phyloP scores from a whole-genome alignment of 1,139 yeast species.

The Insectozyma bohioensis region DNA sequence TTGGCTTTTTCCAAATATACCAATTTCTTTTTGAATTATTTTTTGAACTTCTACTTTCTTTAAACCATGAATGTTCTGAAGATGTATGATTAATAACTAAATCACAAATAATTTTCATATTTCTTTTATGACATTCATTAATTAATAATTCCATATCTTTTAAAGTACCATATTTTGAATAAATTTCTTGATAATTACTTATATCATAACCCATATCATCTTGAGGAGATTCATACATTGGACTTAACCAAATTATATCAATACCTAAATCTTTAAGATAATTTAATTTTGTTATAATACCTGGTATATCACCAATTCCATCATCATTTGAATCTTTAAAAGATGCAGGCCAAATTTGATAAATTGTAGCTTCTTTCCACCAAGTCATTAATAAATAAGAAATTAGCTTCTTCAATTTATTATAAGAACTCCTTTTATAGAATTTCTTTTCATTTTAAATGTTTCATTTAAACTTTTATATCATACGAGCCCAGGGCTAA shows the following conservation, averaged over 20 bases:
- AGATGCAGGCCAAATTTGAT: slow-evolving; percentile 58
- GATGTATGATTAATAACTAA: slow-evolving; percentile 61
- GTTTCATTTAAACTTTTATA: no score
- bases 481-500: no score
- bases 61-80: slow-evolving; percentile 55
- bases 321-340: slow-evolving; percentile 58
- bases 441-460: no score
- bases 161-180: slow-evolving; percentile 53
- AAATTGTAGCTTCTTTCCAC: slow-evolving; percentile 59
- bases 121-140: slow-evolving; percentile 45
- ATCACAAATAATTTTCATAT: slow-evolving; percentile 52
- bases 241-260: slow-evolving; percentile 55
- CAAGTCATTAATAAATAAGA: slow-evolving; percentile 26
- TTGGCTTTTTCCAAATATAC: slow-evolving; percentile 57
- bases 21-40: slow-evolving; percentile 57
- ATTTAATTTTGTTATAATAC: slow-evolving; percentile 51
- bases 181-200: slow-evolving; percentile 51
- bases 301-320: slow-evolving; percentile 57
- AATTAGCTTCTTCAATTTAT: no score
- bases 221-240: slow-evolving; percentile 59
- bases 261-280: slow-evolving; percentile 44
- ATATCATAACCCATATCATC: slow-evolving; percentile 67
- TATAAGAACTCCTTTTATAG: no score
- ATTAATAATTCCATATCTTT: slow-evolving; percentile 49
- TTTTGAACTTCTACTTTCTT: slow-evolving; percentile 52